These are phyloP conservation scores for Pythium aquatile DNA, from an alignment of 352 stramenopile species.

Conservation along the genomic window DNA sequence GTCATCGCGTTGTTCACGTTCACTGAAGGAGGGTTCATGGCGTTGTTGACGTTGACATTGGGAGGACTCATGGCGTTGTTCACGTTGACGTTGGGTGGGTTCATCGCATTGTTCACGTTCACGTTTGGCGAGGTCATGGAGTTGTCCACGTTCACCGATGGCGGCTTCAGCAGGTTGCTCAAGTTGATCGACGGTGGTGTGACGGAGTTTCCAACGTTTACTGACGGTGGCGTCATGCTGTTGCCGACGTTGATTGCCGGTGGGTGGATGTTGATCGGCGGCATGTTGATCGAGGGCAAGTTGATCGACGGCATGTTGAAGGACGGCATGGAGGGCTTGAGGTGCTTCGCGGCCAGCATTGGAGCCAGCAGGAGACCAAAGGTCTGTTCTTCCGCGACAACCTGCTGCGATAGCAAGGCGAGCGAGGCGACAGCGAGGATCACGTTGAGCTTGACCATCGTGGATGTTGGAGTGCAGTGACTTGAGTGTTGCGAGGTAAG, in stretches of 20 bases:
- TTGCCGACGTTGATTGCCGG: not conserved
- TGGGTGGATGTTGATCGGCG: not conserved
- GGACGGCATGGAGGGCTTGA: not conserved
- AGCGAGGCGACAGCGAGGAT: not conserved
- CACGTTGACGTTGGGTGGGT: constrained; percentile 9
- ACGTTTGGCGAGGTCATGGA: not conserved
- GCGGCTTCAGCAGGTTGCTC: not conserved
- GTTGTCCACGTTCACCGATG: constrained; percentile 1
- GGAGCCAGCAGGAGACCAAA: not conserved
- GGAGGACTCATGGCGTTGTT: not conserved
- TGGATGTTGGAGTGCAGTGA: not conserved
- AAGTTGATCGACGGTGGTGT: not conserved
- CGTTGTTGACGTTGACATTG: constrained; percentile 1
- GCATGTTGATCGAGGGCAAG: not conserved
- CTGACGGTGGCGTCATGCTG: not conserved
- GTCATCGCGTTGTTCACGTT: constrained; percentile 7
- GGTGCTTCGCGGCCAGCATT: not conserved
- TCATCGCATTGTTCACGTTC: constrained; percentile 3
- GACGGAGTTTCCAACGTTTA: not conserved
- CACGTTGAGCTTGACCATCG: not conserved
- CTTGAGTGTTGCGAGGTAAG: not conserved
- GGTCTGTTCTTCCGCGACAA: not conserved
- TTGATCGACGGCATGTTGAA: not conserved
- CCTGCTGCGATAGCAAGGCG: not conserved
- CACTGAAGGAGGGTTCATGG: not conserved